phyloP scores from a whole-genome alignment of 1,284 basidiomycete genomes.

The Tilletia setariae region DNA sequence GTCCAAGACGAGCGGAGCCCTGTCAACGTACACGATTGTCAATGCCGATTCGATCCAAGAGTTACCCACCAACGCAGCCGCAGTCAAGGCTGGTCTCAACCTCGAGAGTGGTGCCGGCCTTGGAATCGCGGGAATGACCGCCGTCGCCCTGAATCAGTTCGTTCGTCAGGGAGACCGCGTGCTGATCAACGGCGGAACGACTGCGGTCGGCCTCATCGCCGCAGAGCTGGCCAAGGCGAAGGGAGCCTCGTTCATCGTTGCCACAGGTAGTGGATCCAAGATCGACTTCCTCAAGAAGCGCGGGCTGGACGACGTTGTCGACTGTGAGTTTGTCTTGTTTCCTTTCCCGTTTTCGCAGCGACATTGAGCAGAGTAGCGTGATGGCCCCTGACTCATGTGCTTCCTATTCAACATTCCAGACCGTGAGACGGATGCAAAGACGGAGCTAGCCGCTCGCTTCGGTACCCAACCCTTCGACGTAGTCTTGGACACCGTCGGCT shows the following conservation, averaged over 20 bases:
- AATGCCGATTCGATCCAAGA: background rate
- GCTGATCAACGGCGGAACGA: constrained; percentile 19
- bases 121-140: constrained; percentile 12
- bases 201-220: constrained; percentile 17
- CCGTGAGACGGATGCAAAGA: background rate
- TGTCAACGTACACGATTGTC: constrained; percentile 16
- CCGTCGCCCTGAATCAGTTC: background rate
- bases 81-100: background rate
- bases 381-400: no score
- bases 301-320: constrained; percentile 17
- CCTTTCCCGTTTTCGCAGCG: no score
- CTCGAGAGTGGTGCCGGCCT: constrained; percentile 15
- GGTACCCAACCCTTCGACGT: constrained; percentile 19
- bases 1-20: no score
- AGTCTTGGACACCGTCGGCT: constrained; percentile 21
- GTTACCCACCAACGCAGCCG: background rate
- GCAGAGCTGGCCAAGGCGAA: constrained; percentile 12
- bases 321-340: no score
- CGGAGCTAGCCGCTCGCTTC: constrained; percentile 9
- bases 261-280: constrained; percentile 19
- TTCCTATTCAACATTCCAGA: constrained; percentile 9
- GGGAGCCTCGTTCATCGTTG: constrained; percentile 16
- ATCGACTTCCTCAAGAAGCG: constrained; percentile 12
- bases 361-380: no score
- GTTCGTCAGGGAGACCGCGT: constrained; percentile 17